Conservation (phyloP, 768 basidiomycete genomes). For the Lactifluus hygrophoroides region DNA sequence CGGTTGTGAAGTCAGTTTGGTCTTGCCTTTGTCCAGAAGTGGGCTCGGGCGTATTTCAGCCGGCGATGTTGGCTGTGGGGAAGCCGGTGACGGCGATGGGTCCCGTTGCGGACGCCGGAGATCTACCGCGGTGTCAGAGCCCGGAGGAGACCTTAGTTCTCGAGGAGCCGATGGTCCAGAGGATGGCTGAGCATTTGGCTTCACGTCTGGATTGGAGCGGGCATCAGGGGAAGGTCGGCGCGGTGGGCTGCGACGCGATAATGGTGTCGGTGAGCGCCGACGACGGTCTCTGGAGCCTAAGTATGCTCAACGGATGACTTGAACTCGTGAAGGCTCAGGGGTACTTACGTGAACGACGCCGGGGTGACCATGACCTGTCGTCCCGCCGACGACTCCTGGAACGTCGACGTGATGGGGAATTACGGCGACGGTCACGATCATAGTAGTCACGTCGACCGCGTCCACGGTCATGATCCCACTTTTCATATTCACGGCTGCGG, state of each 20-base stretch:
- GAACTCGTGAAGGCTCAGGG: background rate
- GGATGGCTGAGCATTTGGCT: background rate
- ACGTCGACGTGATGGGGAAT: slow-evolving; percentile 12
- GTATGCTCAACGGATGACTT: background rate
- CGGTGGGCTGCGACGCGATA: slow-evolving; percentile 6
- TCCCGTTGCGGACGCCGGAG: slow-evolving; percentile 2
- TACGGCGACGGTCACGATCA: slow-evolving; percentile 12
- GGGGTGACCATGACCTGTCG: slow-evolving; percentile 15
- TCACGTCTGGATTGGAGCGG: background rate
- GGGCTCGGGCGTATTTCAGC: background rate
- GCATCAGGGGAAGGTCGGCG: slow-evolving; percentile 11
- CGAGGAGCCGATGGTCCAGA: background rate
- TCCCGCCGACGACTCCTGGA: slow-evolving; percentile 15
- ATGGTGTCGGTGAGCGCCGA: slow-evolving; percentile 8
- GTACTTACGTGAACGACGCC: slow-evolving; percentile 15
- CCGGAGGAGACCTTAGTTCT: background rate
- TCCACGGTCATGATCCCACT: slow-evolving; percentile 8
- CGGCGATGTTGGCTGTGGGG: background rate
- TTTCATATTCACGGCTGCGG: slow-evolving; percentile 13
- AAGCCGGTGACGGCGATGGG: background rate
- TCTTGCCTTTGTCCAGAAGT: slow-evolving; percentile 15
- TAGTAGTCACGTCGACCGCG: slow-evolving; percentile 5
- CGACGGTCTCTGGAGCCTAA: slow-evolving; percentile 13
- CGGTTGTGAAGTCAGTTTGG: slow-evolving; percentile 3
- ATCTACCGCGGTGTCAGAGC: background rate